phyloP scores from a whole-genome alignment of 2,329 filamentous ascomycete genomes.

The Monosporascus cannonballus region DNA sequence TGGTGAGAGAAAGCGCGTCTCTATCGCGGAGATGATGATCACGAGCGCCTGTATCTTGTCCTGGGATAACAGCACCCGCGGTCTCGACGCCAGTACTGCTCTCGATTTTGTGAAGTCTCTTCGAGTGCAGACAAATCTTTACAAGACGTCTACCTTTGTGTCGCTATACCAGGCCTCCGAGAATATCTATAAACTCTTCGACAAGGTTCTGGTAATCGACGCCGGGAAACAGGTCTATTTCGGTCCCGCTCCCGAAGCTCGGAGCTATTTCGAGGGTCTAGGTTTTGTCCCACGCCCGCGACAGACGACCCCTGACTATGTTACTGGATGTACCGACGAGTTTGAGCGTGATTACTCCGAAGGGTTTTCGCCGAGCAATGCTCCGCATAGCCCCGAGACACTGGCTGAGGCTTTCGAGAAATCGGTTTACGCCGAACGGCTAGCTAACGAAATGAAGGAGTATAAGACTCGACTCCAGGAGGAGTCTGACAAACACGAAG shows the following conservation, averaged over 20 bases:
- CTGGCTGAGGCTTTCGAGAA: slow-evolving; percentile 65
- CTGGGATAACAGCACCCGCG: slow-evolving; percentile 71
- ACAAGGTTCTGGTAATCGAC: slow-evolving; percentile 80
- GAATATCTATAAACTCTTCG: slow-evolving; percentile 72
- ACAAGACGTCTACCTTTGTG: slow-evolving; percentile 78
- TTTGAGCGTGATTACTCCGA: slow-evolving; percentile 72
- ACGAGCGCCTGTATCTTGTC: slow-evolving; percentile 65
- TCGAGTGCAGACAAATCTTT: slow-evolving; percentile 75
- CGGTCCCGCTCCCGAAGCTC: slow-evolving; percentile 60
- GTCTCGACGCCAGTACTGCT: slow-evolving; percentile 62
- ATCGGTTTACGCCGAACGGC: slow-evolving; percentile 50
- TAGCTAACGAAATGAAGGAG: slow-evolving; percentile 59
- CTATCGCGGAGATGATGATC: slow-evolving; percentile 77
- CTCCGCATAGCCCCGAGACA: slow-evolving; percentile 61
- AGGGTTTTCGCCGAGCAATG: slow-evolving; percentile 58
- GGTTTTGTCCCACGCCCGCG: slow-evolving; percentile 70
- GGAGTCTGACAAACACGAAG: slow-evolving; percentile 63
- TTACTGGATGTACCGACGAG: slow-evolving; percentile 78
- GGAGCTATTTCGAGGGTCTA: slow-evolving; percentile 68
- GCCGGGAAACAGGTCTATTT: slow-evolving; percentile 71
- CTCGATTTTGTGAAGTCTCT: slow-evolving; percentile 64
- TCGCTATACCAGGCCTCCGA: slow-evolving; percentile 82
- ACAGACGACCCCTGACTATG: slow-evolving; percentile 75
- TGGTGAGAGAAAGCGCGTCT: slow-evolving; percentile 73
- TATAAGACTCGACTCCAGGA: slow-evolving; percentile 61